Conservation (phyloP, 495 filamentous ascomycete species). For the Xylaria castorea region DNA sequence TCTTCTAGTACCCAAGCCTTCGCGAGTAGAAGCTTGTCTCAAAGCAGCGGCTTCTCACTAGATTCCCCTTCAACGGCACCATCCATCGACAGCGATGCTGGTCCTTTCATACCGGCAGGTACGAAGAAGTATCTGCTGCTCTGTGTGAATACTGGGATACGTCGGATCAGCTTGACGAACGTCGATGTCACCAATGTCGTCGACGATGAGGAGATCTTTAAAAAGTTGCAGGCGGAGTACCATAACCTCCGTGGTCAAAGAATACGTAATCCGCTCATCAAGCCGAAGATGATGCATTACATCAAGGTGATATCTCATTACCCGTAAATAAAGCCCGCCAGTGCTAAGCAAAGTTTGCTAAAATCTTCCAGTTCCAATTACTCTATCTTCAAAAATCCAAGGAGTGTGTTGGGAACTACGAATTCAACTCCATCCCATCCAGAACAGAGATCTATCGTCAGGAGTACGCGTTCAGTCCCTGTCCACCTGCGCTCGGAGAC, state of each 20-base stretch:
- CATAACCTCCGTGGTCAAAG: not conserved
- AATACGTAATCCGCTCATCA: not conserved
- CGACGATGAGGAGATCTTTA: not conserved
- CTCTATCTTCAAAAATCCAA: not conserved
- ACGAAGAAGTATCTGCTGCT: not conserved
- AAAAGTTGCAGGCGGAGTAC: not conserved
- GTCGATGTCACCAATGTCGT: not conserved
- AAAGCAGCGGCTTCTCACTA: not conserved
- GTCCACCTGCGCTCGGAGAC: not conserved
- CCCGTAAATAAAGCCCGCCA: not conserved
- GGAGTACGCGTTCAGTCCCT: not conserved
- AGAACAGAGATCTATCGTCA: not conserved
- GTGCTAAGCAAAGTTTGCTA: not conserved
- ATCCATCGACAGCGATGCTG: not conserved
- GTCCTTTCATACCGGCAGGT: not conserved
- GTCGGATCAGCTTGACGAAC: not conserved
- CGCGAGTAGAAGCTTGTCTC: not conserved
- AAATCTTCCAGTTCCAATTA: not conserved
- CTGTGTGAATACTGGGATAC: not conserved
- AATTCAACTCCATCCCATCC: not conserved
- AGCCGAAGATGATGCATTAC: not conserved
- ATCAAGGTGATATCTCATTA: not conserved
- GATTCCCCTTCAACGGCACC: not conserved
- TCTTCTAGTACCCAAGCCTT: not conserved
- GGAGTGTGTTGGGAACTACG: not conserved